These are phyloP conservation scores for Erythrobasidium yunnanense DNA, from an alignment of 768 basidiomycete genomes.

Conservation along the genomic window DNA sequence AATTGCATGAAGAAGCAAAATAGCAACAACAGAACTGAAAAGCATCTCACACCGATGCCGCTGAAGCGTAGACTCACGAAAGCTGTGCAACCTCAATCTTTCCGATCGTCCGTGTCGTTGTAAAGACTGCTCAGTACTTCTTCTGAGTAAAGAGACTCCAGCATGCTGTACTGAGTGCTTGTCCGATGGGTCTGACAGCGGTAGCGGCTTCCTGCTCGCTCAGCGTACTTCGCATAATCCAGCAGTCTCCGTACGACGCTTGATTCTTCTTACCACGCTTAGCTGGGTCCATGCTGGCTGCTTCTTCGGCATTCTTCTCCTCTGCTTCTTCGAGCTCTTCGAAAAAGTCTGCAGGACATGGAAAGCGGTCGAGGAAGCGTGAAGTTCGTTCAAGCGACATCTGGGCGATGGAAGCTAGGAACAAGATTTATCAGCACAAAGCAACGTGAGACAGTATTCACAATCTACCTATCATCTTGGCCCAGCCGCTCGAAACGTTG, in stretches of 20 bases:
- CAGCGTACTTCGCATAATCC: slow-evolving; percentile 22
- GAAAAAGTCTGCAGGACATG: slow-evolving; percentile 3
- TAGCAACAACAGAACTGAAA: too few species aligned
- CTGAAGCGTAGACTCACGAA: too few species aligned
- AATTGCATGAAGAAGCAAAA: too few species aligned
- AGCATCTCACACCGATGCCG: too few species aligned
- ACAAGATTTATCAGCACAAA: background rate
- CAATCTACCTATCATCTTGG: slow-evolving; percentile 13
- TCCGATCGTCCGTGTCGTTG: too few species aligned
- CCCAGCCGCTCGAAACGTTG: slow-evolving; percentile 1
- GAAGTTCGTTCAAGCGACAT: slow-evolving; percentile 3
- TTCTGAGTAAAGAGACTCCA: slow-evolving; percentile 18
- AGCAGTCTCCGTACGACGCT: background rate
- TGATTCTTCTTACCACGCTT: slow-evolving; percentile 7
- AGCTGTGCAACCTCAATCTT: too few species aligned
- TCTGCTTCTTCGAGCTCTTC: background rate
- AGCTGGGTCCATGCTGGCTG: background rate
- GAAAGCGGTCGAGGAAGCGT: slow-evolving; percentile 10
- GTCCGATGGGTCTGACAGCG: slow-evolving; percentile 15
- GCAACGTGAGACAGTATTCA: background rate
- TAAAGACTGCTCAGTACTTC: slow-evolving; percentile 1
- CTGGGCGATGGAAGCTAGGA: slow-evolving; percentile 5
- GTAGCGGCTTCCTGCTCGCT: background rate
- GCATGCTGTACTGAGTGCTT: slow-evolving; percentile 14
- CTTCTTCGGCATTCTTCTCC: background rate